Evolutionary conservation across 148 eudicot genomes (phyloP).

Genomic region (Nepenthes mirabilis): DNA sequence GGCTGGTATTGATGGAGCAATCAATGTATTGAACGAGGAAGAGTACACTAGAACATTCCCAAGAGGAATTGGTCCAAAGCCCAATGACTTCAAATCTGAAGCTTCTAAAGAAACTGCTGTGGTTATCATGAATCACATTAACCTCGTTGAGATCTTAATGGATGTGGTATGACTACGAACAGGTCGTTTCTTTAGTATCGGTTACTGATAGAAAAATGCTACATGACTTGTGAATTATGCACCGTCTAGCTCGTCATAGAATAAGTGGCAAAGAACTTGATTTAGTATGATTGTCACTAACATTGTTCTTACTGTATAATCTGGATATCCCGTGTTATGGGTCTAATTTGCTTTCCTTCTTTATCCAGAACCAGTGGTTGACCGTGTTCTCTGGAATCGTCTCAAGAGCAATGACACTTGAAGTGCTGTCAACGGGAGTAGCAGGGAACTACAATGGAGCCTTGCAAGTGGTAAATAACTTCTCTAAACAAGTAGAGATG

Average conservation of each 20-base stretch:
- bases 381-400: slow-evolving; percentile 28
- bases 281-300: background rate
- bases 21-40: slow-evolving; percentile 37
- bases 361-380: slow-evolving; percentile 25
- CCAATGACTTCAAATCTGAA: slow-evolving; percentile 52
- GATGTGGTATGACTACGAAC: slow-evolving; percentile 40
- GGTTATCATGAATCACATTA: slow-evolving; percentile 84
- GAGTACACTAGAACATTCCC: slow-evolving; percentile 69
- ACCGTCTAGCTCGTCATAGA: no score
- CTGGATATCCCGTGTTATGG: background rate
- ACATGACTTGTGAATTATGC: no score
- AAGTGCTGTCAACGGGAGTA: slow-evolving; percentile 30
- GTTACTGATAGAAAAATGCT: no score
- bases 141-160: slow-evolving; percentile 74
- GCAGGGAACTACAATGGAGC: slow-evolving; percentile 29
- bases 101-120: slow-evolving; percentile 75
- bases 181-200: no score
- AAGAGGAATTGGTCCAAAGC: slow-evolving; percentile 67
- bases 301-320: background rate
- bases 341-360: background rate
- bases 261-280: background rate
- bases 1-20: slow-evolving; percentile 23
- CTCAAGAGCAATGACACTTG: slow-evolving; percentile 20
- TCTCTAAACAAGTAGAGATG: background rate
- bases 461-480: slow-evolving; percentile 25